A percentile compares a stretch with the other conserved stretches of the same genome.
Conservation (phyloP, 2,329 filamentous ascomycete genomes). For the Cladosporium halotolerans region DNA sequence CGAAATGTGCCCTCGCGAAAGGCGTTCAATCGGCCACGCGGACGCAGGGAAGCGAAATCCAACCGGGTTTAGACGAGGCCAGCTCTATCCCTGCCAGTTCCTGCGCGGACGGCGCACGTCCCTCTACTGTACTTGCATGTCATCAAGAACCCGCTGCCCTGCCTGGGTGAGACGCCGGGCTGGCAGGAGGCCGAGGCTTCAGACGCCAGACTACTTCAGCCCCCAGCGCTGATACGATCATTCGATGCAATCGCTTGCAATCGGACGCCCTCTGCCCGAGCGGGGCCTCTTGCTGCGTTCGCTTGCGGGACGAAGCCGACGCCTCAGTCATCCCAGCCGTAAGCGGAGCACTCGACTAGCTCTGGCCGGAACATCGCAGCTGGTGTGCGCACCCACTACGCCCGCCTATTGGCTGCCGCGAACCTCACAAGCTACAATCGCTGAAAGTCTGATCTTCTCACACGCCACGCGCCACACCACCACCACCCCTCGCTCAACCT, state of each 20-base stretch:
- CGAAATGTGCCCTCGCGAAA: neutral
- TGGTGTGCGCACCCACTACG: neutral
- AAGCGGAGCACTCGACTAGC: conserved; percentile 2
- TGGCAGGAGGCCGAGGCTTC: too few relatives aligned
- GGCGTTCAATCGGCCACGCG: neutral
- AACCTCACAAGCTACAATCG: conserved; percentile 3
- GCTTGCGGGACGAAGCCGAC: too few relatives aligned
- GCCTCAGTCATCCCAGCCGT: too few relatives aligned
- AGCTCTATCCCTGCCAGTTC: neutral
- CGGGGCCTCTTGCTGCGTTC: too few relatives aligned
- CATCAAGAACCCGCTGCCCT: too few relatives aligned
- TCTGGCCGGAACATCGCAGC: conserved; percentile 1
- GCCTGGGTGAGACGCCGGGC: too few relatives aligned
- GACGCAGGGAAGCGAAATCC: neutral
- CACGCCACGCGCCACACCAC: neutral
- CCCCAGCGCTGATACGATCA: too few relatives aligned
- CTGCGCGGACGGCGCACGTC: neutral
- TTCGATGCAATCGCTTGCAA: too few relatives aligned
- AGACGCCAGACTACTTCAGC: too few relatives aligned
- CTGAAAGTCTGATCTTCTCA: neutral
- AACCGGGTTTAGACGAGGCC: neutral
- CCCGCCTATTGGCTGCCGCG: neutral
- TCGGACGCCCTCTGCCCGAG: too few relatives aligned
- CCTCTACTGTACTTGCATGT: neutral
- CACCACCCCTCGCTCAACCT: neutral